Evolutionary conservation across 148 eudicot genomes (phyloP).

Genomic region (Dysphania ambrosioides): DNA sequence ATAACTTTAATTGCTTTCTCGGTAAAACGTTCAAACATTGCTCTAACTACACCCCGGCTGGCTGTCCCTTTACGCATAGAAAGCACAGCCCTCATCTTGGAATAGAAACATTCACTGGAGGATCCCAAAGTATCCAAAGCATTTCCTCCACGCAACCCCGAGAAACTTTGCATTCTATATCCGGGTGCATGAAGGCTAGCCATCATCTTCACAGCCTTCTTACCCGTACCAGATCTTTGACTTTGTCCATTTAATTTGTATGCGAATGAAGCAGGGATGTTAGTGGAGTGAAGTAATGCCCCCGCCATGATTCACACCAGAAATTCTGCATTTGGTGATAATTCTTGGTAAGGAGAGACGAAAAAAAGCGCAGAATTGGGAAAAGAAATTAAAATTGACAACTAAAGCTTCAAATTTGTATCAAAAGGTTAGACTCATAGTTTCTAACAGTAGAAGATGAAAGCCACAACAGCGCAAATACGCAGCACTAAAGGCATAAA

Average conservation of each 20-base stretch:
- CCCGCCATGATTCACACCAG: conserved; percentile 62
- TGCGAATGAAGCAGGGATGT: conserved; percentile 51
- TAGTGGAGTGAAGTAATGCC: conserved; percentile 69
- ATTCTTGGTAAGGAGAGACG: conserved; percentile 6
- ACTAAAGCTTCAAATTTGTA: not conserved
- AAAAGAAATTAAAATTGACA: not conserved
- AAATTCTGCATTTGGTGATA: conserved; percentile 33
- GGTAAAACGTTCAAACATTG: conserved; percentile 95
- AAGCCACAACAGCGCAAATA: not conserved
- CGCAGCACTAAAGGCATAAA: not conserved
- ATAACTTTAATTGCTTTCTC: conserved; percentile 94
- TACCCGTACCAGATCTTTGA: conserved; percentile 49
- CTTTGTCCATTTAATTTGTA: conserved; percentile 42
- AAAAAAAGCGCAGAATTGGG: not conserved
- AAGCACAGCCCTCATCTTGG: conserved; percentile 52
- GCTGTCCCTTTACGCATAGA: conserved; percentile 45
- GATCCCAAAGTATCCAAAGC: conserved; percentile 50
- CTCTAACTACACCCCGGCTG: conserved; percentile 52
- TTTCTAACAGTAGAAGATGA: not conserved
- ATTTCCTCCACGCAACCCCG: conserved; percentile 63
- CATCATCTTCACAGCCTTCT: conserved; percentile 44
- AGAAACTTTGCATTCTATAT: conserved; percentile 46
- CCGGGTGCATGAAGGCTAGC: conserved; percentile 40
- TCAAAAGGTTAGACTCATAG: not conserved
- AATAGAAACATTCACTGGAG: conserved; percentile 44